Percentiles rank a stretch among this genome's conserved stretches.
These are phyloP conservation scores for Psidium guajava DNA, from an alignment of 345 rosid species.

Conservation along the genomic window DNA sequence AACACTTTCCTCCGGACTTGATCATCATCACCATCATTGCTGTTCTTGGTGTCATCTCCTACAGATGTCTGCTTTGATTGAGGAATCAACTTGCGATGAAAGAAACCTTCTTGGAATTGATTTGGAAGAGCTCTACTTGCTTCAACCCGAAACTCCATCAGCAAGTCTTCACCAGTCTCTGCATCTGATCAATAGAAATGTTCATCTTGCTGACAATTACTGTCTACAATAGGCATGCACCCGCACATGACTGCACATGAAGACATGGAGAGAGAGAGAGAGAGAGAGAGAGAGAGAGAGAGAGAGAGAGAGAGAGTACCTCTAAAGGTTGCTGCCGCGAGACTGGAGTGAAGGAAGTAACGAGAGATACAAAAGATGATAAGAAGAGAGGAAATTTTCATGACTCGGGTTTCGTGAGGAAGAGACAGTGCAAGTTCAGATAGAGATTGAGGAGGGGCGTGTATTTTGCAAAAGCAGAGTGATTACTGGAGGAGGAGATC, in stretches of 20 bases:
- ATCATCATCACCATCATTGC: background rate
- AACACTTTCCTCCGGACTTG: constrained; percentile 6
- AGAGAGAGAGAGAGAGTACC: background rate
- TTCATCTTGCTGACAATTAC: background rate
- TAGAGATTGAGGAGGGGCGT: background rate
- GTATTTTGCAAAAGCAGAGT: background rate
- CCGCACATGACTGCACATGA: background rate
- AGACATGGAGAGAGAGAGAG: background rate
- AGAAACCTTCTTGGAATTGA: background rate
- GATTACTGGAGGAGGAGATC: background rate
- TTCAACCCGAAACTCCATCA: background rate
- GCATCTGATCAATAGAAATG: background rate
- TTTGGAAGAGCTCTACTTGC: background rate
- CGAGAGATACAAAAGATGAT: background rate
- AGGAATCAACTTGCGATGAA: background rate
- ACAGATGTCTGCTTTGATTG: background rate
- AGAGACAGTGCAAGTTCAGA: background rate
- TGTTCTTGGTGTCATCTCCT: background rate
- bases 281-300: background rate
- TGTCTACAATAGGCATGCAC: background rate
- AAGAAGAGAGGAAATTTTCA: background rate
- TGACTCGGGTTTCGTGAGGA: background rate
- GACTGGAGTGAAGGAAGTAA: background rate
- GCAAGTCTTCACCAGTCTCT: background rate
- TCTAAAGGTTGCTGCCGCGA: background rate